Percentiles rank a stretch among this genome's conserved stretches.
phyloP scores from a whole-genome alignment of 805 yeast genomes.

The Saturnispora zaruensis region DNA sequence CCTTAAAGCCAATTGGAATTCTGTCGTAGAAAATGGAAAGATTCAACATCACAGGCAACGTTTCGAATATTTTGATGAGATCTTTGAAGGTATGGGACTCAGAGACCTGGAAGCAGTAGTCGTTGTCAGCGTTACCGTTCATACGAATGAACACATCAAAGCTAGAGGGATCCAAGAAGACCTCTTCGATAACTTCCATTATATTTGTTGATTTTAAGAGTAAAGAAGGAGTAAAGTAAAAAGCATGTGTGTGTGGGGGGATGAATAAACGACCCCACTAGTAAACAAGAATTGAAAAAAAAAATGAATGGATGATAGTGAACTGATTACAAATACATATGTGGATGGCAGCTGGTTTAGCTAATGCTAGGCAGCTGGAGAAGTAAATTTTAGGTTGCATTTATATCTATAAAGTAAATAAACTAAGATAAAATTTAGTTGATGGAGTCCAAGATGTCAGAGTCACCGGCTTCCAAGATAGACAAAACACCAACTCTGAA shows the following conservation, averaged over 20 bases:
- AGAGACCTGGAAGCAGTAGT: conserved; percentile 77
- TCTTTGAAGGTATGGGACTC: conserved; percentile 49
- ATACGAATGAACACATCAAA: conserved; percentile 63
- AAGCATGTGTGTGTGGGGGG: neutral
- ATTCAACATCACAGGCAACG: conserved; percentile 65
- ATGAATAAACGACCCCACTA: neutral
- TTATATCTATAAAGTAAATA: neutral
- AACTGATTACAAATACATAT: too few relatives aligned
- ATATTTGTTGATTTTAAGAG: neutral
- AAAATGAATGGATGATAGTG: too few relatives aligned
- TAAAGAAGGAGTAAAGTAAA: neutral
- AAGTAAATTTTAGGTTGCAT: neutral
- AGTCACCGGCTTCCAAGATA: conserved; percentile 98
- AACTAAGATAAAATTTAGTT: conserved; percentile 12
- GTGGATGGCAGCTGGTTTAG: too few relatives aligned
- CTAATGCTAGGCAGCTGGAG: neutral
- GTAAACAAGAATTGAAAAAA: neutral
- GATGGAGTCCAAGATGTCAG: conserved; percentile 84
- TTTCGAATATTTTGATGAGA: conserved; percentile 51
- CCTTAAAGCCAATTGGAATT: conserved; percentile 54
- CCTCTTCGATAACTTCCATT: conserved; percentile 6
- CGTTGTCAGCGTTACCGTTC: conserved; percentile 78
- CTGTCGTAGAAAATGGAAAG: conserved; percentile 69
- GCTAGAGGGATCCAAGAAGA: conserved; percentile 5
- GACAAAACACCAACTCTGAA: conserved; percentile 99